phyloP scores from a whole-genome alignment of 345 rosid genomes.

The Moricandia moricandioides region DNA sequence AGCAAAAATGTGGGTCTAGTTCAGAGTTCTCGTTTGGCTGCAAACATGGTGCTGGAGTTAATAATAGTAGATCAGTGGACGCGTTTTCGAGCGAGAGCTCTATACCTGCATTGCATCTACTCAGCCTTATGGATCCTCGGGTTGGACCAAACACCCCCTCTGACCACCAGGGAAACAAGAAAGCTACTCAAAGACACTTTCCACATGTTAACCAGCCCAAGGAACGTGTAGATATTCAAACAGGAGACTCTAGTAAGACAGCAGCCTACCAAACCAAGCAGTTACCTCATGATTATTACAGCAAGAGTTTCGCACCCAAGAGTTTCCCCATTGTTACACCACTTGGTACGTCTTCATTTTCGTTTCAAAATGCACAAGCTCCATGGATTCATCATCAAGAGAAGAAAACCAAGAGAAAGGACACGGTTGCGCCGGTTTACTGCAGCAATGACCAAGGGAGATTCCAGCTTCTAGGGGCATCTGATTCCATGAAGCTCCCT shows the following conservation, averaged over 20 bases:
- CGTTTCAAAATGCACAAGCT: constrained; percentile 45
- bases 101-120: constrained; percentile 88
- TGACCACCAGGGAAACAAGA: constrained; percentile 44
- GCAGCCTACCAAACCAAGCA: constrained; percentile 37
- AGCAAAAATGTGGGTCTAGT: constrained; percentile 46
- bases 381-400: constrained; percentile 45
- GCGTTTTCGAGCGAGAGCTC: constrained; percentile 58
- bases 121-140: constrained; percentile 88
- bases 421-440: constrained; percentile 19
- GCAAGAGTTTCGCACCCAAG: constrained; percentile 39
- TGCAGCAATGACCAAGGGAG: constrained; percentile 42
- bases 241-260: constrained; percentile 43
- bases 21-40: constrained; percentile 49
- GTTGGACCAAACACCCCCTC: constrained; percentile 47
- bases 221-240: constrained; percentile 44
- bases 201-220: constrained; percentile 47
- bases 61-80: constrained; percentile 44
- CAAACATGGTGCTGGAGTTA: constrained; percentile 45
- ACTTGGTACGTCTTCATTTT: constrained; percentile 52
- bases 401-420: constrained; percentile 46
- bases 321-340: constrained; percentile 39
- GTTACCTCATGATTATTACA: constrained; percentile 37
- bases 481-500: constrained; percentile 49
- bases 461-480: constrained; percentile 41
- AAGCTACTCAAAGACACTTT: constrained; percentile 48